Base-by-base conservation (phyloP, 345 rosid genomes). In the Salix viminalis region DNA sequence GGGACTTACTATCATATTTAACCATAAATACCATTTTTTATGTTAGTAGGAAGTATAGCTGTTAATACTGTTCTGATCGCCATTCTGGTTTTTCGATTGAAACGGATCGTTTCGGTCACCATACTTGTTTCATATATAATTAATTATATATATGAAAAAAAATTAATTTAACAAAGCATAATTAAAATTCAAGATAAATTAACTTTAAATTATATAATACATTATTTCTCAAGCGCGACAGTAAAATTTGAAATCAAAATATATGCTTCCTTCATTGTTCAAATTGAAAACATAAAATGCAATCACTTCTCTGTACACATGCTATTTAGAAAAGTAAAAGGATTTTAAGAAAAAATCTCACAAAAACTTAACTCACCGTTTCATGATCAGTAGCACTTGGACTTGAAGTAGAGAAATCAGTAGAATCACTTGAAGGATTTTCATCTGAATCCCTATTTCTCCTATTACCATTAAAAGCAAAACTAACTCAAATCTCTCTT, bases 401-500 rank as follows among this genome's bases (percentile, higher is more conserved):
- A 71, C 42, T 75, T 39, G 67, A 66, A 67, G 81, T 44, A 72
- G 83, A 70, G 11, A 26, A 71, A 67, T 77, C 79, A 13, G 42
- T 24, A 30, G 80, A 73, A 66, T 79, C 73, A 71, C 4, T 16
- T 15, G 80, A 13, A 78, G 81, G 69, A 65, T 66, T 66, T 67
- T 71, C 80, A 79, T 81, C 75, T 7, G 84, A 77, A 70, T 80
- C 79, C 34, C 70, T 82, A 65, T 73, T 74, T 32, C 83, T 69
- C 72, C 84, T 78, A 75, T 71, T 80, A 65, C 83, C 83, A 75
- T 76, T 83, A 6, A 91, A 36, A 42, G 89, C 76, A 66, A 88
- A 89, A 70, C 85, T 88, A 70, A 91, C 86, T 91, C 90, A 87
- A 82, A 86, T 80, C 82, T 89, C 90, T 75, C 88, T 81, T 67